Base-by-base conservation (phyloP, 306 rosid genomes). In the Castanopsis chinensis region DNA sequence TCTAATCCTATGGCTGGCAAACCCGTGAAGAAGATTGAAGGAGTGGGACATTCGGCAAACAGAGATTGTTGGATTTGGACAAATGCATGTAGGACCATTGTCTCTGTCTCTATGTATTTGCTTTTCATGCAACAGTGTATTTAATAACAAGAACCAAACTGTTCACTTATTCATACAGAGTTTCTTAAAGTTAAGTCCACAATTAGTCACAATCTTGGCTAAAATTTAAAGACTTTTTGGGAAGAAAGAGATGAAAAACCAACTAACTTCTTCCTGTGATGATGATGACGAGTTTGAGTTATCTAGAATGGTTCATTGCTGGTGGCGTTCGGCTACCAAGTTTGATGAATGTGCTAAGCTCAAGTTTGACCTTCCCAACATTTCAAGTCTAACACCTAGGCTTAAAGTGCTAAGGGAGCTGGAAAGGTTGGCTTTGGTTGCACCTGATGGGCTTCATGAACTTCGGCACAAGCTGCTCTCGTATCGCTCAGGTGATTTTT, bases 401-500 rank as follows among this genome's bases (percentile, higher is more conserved):
- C 74, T 72, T 15, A 56, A 80, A 75, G 78, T 83, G 54, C 69
- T 86, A 14, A 73, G 82, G 61, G 89, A 86, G 73, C 27, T 86
- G 72, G 89, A 86, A 81, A 72, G 86, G 79, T 17, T 86, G 82
- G 82, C 82, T 69, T 27, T 74, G 78, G 76, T 83, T 64, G 84
- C 82, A 3, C 58, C 51, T 17, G 88, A 81, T 32, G 86, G 86
- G 27, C 54, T 82, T 15, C 69, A 77, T 59, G 84, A 83, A 69
- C 80, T 86, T 37, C 75, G 83, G 19, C 89, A 76, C 76, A 83
- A 86, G 80, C 83, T 86, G 25, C 59, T 77, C 65, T 37, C 23
- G 57, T 86, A 86, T 71, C 55, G 78, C 21, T 82, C 76, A 11
- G 86, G 89, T 6, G 86, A 86, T 74, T 86, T 86, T 74, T 86